Evolutionary conservation across 192 early-diverging fungal genomes (phyloP).

Genomic region (Paraglomus brasilianum): DNA sequence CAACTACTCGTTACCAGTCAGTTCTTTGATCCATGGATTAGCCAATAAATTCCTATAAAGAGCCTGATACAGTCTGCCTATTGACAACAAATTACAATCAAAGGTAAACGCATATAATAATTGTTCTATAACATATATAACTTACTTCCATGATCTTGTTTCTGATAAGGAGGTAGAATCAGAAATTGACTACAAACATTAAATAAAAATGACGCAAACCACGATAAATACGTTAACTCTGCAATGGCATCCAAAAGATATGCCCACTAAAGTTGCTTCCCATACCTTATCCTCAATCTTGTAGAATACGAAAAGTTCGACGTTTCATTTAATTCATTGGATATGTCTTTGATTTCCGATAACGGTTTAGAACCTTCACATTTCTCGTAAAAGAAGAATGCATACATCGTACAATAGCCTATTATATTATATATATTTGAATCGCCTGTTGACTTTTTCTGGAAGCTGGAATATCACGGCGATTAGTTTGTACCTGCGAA

Average conservation of each 20-base stretch:
- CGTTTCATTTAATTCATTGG: neutral
- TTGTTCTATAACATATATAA: neutral
- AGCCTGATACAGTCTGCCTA: conserved; percentile 60
- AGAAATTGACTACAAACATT: conserved; percentile 78
- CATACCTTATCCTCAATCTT: conserved; percentile 82
- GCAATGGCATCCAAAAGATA: conserved; percentile 4
- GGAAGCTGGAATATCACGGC: conserved; percentile 44
- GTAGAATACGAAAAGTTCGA: conserved; percentile 55
- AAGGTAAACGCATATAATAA: neutral
- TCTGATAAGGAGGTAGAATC: conserved; percentile 87
- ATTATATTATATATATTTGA: conserved; percentile 65
- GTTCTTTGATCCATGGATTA: conserved; percentile 51
- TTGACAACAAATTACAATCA: neutral
- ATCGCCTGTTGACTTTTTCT: conserved; percentile 47
- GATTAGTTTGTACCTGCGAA: neutral
- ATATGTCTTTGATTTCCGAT: neutral
- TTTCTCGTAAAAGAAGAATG: conserved; percentile 69
- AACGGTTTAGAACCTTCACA: neutral
- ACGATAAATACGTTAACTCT: neutral
- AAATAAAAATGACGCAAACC: conserved; percentile 4
- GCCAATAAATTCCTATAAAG: conserved; percentile 55
- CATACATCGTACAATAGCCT: conserved; percentile 84
- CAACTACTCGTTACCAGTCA: conserved; percentile 51
- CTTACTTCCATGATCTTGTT: conserved; percentile 75
- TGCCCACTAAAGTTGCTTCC: neutral